A percentile compares a stretch with the other conserved stretches of the same genome.
These are phyloP conservation scores for Sporormia fimetaria DNA, from an alignment of 495 filamentous ascomycete species.

Conservation along the genomic window DNA sequence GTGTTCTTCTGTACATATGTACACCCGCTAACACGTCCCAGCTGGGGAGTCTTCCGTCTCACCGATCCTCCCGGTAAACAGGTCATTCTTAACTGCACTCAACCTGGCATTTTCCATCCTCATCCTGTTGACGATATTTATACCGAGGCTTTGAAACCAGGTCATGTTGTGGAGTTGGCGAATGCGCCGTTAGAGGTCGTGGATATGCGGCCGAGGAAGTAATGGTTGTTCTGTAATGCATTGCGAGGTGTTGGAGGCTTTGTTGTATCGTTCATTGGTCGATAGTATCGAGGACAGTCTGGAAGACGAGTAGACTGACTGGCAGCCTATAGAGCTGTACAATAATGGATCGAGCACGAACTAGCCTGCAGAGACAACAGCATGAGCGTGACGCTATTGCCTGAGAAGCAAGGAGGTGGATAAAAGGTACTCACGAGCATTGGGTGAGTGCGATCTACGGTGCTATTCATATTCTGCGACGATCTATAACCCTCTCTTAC, in stretches of 20 bases:
- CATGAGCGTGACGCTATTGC: no score
- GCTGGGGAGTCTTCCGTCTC: constrained; percentile 85
- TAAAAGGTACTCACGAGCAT: no score
- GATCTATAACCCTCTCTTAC: no score
- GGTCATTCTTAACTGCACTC: constrained; percentile 61
- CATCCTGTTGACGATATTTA: constrained; percentile 65
- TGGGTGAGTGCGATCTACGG: no score
- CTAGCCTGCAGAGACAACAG: no score
- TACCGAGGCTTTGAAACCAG: constrained; percentile 66
- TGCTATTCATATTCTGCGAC: no score
- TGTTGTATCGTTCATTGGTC: not conserved
- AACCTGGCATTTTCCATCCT: constrained; percentile 73
- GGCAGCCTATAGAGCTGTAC: not conserved
- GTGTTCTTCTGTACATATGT: constrained; percentile 12
- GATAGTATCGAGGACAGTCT: not conserved
- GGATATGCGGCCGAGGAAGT: constrained; percentile 47
- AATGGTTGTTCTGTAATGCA: constrained; percentile 2
- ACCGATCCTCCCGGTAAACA: constrained; percentile 85
- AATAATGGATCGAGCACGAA: no score
- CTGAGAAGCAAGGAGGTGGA: no score
- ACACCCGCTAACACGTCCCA: constrained; percentile 24
- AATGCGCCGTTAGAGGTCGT: constrained; percentile 67
- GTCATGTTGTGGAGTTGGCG: constrained; percentile 73
- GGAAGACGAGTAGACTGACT: not conserved
- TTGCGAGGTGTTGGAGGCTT: constrained; percentile 8